A percentile compares a stretch with the other conserved stretches of the same genome.
Conservation (phyloP, 306 rosid genomes). For the Albizia julibrissin region DNA sequence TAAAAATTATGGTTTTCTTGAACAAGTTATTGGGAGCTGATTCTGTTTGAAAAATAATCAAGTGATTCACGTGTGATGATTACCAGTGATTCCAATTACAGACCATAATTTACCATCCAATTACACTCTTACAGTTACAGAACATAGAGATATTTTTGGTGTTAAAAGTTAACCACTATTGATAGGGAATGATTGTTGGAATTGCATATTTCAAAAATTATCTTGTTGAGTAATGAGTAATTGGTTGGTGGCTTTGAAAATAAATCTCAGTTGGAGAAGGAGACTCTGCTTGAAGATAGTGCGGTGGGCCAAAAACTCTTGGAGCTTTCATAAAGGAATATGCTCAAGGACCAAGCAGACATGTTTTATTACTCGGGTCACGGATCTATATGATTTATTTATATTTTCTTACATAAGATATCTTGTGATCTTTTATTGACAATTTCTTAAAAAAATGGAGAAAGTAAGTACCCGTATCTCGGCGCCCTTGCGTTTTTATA, state of each 20-base stretch:
- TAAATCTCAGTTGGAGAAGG: slow-evolving; percentile 17
- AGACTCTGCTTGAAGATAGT: slow-evolving; percentile 11
- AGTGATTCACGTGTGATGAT: background rate
- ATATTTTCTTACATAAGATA: too few relatives aligned
- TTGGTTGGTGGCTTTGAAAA: slow-evolving; percentile 18
- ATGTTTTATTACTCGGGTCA: background rate
- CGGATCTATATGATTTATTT: background rate
- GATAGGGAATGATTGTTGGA: background rate
- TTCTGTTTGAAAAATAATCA: too few relatives aligned
- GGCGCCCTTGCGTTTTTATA: background rate
- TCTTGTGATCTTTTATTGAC: background rate
- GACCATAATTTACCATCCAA: slow-evolving; percentile 1
- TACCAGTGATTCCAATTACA: background rate
- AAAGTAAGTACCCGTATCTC: background rate
- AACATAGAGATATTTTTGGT: background rate
- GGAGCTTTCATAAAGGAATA: slow-evolving; percentile 28
- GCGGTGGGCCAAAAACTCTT: slow-evolving; percentile 2
- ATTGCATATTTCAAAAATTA: slow-evolving; percentile 6
- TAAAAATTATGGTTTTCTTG: too few relatives aligned
- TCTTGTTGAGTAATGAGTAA: background rate
- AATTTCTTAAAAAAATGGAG: too few relatives aligned
- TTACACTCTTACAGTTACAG: background rate
- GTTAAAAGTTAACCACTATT: background rate
- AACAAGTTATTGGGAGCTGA: too few relatives aligned
- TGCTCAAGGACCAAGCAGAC: background rate